Evolutionary conservation across 768 basidiomycete species (phyloP).

Genomic region (Polyporus arcularius): DNA sequence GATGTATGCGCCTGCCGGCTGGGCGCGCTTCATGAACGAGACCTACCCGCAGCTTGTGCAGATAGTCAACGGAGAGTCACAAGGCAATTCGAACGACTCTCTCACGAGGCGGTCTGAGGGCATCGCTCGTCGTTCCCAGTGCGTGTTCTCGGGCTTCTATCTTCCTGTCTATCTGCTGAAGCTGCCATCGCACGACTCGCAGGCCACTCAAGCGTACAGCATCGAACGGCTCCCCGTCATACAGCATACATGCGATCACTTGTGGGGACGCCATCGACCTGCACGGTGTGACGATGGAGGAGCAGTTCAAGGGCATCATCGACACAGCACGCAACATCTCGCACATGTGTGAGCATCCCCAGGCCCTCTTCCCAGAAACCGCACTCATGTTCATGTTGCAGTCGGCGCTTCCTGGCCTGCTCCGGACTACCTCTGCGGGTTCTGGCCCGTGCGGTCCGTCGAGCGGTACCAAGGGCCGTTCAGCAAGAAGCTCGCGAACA

Average conservation of each 20-base stretch:
- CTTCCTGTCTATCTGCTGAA: neutral
- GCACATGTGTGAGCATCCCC: neutral
- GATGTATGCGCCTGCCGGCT: neutral
- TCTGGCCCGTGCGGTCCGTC: conserved; percentile 11
- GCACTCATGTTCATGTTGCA: neutral
- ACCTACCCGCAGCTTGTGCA: neutral
- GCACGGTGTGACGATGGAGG: neutral
- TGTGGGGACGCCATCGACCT: neutral
- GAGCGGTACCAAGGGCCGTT: conserved; percentile 18
- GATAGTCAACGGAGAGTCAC: neutral
- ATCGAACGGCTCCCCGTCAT: neutral
- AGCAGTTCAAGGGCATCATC: neutral
- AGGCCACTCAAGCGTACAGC: neutral
- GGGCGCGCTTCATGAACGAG: neutral
- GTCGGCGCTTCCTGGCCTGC: neutral
- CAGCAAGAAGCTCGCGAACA: conserved; percentile 13
- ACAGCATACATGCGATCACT: neutral
- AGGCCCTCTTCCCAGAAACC: neutral
- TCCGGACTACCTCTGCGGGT: neutral
- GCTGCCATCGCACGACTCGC: neutral
- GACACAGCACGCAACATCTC: neutral
- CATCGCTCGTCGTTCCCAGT: neutral
- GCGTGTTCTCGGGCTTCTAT: neutral
- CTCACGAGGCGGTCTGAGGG: neutral
- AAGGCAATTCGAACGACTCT: neutral